Evolutionary conservation across 257 asterid genomes (phyloP).

Genomic region (Anisodus acutangulus): DNA sequence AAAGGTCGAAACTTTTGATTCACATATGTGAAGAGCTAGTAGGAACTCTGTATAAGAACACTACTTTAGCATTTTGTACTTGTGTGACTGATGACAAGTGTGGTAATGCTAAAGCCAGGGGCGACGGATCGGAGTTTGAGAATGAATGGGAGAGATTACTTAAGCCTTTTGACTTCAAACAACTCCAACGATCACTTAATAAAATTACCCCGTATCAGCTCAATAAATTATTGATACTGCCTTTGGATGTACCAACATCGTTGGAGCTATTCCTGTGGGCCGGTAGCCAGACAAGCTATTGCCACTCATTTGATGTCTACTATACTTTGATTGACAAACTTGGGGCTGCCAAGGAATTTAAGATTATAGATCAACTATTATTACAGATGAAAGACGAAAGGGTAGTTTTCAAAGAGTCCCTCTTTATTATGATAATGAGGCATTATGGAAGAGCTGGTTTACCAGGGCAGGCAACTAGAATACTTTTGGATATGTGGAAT

Average conservation of each 20-base stretch:
- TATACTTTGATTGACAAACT: constrained; percentile 56
- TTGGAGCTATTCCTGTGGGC: constrained; percentile 28
- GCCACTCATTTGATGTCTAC: constrained; percentile 29
- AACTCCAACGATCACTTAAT: constrained; percentile 68
- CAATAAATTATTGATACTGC: constrained; percentile 44
- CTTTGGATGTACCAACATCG: constrained; percentile 30
- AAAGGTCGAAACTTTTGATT: constrained; percentile 6
- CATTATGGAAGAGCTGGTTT: constrained; percentile 83
- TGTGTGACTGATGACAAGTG: constrained; percentile 43
- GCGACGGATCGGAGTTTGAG: constrained; percentile 54
- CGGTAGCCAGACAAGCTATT: constrained; percentile 6
- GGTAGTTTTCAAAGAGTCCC: constrained; percentile 62
- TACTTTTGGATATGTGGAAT: constrained; percentile 80
- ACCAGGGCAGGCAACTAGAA: constrained; percentile 90
- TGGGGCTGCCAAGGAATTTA: constrained; percentile 64
- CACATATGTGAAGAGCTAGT: constrained; percentile 11
- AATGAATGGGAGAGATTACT: constrained; percentile 90
- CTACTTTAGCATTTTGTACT: constrained; percentile 39
- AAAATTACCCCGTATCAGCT: constrained; percentile 78
- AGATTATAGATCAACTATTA: constrained; percentile 62
- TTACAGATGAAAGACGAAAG: constrained; percentile 88
- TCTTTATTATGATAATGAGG: constrained; percentile 80
- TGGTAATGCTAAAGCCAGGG: constrained; percentile 33
- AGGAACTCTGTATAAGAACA: constrained; percentile 36
- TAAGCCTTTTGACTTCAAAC: constrained; percentile 81